phyloP scores from a whole-genome alignment of 2,329 filamentous ascomycete species.

The Erysiphe pulchra region DNA sequence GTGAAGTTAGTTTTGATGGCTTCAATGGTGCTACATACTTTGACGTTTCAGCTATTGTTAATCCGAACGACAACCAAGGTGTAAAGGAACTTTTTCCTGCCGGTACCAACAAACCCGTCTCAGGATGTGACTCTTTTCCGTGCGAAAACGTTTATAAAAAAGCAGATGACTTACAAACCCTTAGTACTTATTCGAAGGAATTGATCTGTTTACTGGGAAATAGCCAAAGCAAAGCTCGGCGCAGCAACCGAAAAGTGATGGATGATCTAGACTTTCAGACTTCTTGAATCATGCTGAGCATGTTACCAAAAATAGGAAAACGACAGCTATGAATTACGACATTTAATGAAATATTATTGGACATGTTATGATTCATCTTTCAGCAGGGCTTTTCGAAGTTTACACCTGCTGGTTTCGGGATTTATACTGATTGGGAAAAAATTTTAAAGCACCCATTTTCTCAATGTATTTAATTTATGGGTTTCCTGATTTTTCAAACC shows the following conservation, averaged over 20 bases:
- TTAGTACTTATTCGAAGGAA: conserved; percentile 21
- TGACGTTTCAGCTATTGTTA: conserved; percentile 31
- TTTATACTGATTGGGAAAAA: no score
- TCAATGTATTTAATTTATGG: no score
- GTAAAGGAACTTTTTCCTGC: conserved; percentile 29
- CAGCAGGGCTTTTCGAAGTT: no score
- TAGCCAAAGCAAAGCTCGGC: conserved; percentile 3
- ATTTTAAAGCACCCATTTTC: no score
- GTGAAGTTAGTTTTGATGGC: conserved; percentile 25
- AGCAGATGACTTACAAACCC: conserved; percentile 28
- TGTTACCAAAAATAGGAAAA: no score
- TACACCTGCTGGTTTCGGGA: no score
- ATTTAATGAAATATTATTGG: no score
- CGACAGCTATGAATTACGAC: no score
- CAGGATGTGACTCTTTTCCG: conserved; percentile 25
- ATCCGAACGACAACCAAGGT: conserved; percentile 22
- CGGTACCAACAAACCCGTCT: conserved; percentile 15
- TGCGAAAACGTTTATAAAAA: conserved; percentile 28
- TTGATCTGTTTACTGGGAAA: conserved; percentile 19
- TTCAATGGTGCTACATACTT: conserved; percentile 25
- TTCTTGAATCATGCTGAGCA: no score
- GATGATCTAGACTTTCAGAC: no score
- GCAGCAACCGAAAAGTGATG: neutral
- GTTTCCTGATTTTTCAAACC: no score
- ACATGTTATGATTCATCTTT: no score